These are phyloP conservation scores for Neoconidiobolus thromboides DNA, from an alignment of 371 early-diverging fungal species.

Conservation along the genomic window DNA sequence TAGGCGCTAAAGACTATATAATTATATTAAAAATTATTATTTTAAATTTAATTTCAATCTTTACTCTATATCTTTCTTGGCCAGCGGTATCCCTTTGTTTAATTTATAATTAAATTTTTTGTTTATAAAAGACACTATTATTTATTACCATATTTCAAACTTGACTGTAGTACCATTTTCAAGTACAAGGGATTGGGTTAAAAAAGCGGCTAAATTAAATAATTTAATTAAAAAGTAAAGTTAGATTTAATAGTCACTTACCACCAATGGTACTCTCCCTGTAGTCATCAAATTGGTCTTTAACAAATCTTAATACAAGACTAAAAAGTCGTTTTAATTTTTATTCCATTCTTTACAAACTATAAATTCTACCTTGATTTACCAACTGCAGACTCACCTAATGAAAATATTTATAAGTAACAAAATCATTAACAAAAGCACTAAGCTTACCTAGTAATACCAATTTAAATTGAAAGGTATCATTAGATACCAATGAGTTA, in stretches of 20 bases:
- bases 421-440: not conserved
- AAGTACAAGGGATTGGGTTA: constrained; percentile 48
- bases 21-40: not conserved
- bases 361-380: constrained; percentile 52
- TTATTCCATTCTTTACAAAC: constrained; percentile 29
- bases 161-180: constrained; percentile 56
- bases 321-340: constrained; percentile 17
- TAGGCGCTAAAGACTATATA: constrained; percentile 81
- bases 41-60: not conserved
- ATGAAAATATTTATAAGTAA: not conserved
- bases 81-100: constrained; percentile 77
- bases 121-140: not conserved
- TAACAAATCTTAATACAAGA: constrained; percentile 87
- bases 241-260: constrained; percentile 14
- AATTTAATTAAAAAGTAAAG: not conserved
- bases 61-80: constrained; percentile 82
- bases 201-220: constrained; percentile 45
- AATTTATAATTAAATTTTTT: not conserved
- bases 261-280: constrained; percentile 96
- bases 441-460: constrained; percentile 46
- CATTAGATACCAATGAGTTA: constrained; percentile 10
- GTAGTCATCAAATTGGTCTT: constrained; percentile 93
- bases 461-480: constrained; percentile 55
- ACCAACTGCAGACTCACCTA: constrained; percentile 78
- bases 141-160: constrained; percentile 65